These are phyloP conservation scores for Cladorrhinum sp. DNA, from an alignment of 2,329 filamentous ascomycete genomes.

Conservation along the genomic window DNA sequence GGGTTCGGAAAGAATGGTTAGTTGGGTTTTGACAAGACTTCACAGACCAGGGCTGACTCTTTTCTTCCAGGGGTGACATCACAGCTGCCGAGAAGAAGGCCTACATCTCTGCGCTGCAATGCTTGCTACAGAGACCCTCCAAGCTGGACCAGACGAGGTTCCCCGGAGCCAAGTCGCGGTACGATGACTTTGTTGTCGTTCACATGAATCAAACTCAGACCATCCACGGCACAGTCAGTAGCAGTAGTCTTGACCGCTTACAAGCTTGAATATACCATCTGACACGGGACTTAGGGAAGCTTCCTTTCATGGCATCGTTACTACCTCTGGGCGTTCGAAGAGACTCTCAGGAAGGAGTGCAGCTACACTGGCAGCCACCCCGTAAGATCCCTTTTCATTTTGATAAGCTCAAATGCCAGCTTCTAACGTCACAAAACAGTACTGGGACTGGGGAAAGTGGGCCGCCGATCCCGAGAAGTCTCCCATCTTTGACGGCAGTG, in stretches of 20 bases:
- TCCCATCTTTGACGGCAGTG: conserved; percentile 54
- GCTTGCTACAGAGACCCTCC: conserved; percentile 34
- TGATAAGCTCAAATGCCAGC: neutral
- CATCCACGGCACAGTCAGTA: conserved; percentile 32
- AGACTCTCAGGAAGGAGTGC: conserved; percentile 40
- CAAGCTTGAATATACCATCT: neutral
- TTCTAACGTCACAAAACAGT: conserved; percentile 31
- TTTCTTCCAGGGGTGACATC: conserved; percentile 29
- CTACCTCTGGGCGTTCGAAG: conserved; percentile 39
- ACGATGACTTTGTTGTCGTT: conserved; percentile 38
- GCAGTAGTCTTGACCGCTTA: too few relatives aligned
- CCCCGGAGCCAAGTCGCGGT: conserved; percentile 33
- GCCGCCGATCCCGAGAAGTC: conserved; percentile 44
- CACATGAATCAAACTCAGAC: conserved; percentile 36
- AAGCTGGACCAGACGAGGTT: conserved; percentile 30
- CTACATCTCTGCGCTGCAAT: conserved; percentile 36
- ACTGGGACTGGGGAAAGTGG: conserved; percentile 52
- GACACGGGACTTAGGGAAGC: conserved; percentile 29
- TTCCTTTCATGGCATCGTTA: conserved; percentile 45
- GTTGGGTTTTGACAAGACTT: conserved; percentile 4
- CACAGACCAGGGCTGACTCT: neutral
- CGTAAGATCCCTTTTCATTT: conserved; percentile 21
- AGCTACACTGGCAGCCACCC: conserved; percentile 41
- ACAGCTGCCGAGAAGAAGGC: conserved; percentile 27
- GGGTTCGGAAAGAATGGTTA: conserved; percentile 32